Conservation (phyloP, 257 asterid species). For the Salvia hispanica region DNA sequence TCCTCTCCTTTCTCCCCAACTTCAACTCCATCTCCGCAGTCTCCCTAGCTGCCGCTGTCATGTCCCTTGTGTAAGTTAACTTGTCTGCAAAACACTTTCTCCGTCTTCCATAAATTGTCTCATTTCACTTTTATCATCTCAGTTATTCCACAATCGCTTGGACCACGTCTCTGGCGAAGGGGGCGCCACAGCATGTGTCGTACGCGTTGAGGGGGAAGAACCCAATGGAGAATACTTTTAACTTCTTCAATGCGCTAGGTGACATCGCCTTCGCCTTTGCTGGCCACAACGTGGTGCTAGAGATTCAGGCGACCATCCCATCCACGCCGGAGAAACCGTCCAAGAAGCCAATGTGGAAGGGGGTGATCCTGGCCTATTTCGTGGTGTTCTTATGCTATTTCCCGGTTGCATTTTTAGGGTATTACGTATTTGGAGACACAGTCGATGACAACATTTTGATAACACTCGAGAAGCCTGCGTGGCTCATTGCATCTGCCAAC, state of each 20-base stretch:
- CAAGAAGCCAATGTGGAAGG: constrained; percentile 71
- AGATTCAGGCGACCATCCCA: constrained; percentile 74
- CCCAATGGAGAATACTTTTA: constrained; percentile 33
- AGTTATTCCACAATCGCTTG: constrained; percentile 68
- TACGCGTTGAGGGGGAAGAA: constrained; percentile 36
- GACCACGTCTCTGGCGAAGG: constrained; percentile 40
- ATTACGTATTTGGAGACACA: constrained; percentile 46
- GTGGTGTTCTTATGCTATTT: constrained; percentile 62
- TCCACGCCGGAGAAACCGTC: constrained; percentile 68
- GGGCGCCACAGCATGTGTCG: constrained; percentile 37
- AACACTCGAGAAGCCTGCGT: constrained; percentile 47
- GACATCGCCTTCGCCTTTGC: constrained; percentile 71
- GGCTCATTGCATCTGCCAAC: constrained; percentile 66
- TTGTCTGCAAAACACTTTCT: neutral
- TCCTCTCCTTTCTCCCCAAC: constrained; percentile 58
- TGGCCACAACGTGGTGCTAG: constrained; percentile 71
- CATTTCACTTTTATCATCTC: neutral
- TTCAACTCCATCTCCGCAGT: constrained; percentile 60
- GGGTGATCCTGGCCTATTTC: constrained; percentile 56
- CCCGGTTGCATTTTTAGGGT: constrained; percentile 62
- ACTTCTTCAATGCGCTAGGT: constrained; percentile 64
- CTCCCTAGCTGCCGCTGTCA: constrained; percentile 62
- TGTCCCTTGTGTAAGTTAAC: constrained; percentile 53
- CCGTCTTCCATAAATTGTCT: neutral
- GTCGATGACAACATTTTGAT: constrained; percentile 60